phyloP scores from a whole-genome alignment of 2,329 filamentous ascomycete genomes.

The Neurospora sp. region DNA sequence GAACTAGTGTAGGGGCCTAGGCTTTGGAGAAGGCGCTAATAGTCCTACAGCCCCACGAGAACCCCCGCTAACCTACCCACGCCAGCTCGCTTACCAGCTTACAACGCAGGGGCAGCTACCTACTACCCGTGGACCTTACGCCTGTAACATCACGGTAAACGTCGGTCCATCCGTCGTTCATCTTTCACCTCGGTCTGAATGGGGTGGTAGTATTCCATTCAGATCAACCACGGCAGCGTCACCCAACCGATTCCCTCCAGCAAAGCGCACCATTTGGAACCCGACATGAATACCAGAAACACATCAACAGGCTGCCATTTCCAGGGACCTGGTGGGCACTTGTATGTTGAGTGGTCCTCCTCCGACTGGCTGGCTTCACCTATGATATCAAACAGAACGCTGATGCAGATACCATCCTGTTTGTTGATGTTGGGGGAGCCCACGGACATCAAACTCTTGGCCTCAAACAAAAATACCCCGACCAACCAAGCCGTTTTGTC shows the following conservation, averaged over 20 bases:
- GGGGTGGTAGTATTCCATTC: not conserved
- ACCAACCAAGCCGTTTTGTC: conserved; percentile 4
- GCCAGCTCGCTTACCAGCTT: not conserved
- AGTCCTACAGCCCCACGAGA: not conserved
- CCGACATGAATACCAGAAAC: not conserved
- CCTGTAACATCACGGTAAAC: not conserved
- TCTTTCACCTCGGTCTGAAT: not conserved
- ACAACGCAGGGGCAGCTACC: not conserved
- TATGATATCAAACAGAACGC: conserved; percentile 12
- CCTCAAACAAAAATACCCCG: not conserved
- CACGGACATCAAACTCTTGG: conserved; percentile 2
- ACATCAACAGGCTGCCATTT: not conserved
- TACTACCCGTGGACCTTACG: not conserved
- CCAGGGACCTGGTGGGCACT: not conserved
- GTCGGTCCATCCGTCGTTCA: not conserved
- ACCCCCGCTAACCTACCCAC: not conserved
- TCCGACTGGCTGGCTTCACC: not conserved
- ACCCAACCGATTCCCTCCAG: not conserved
- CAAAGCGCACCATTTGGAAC: not conserved
- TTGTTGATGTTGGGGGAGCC: conserved; percentile 7
- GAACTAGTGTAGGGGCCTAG: not conserved
- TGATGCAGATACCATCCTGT: not conserved
- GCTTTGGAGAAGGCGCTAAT: not conserved
- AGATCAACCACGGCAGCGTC: not conserved
- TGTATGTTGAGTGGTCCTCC: not conserved